Conservation (phyloP, 2,329 filamentous ascomycete species). For the Cytospora paraplurivora region DNA sequence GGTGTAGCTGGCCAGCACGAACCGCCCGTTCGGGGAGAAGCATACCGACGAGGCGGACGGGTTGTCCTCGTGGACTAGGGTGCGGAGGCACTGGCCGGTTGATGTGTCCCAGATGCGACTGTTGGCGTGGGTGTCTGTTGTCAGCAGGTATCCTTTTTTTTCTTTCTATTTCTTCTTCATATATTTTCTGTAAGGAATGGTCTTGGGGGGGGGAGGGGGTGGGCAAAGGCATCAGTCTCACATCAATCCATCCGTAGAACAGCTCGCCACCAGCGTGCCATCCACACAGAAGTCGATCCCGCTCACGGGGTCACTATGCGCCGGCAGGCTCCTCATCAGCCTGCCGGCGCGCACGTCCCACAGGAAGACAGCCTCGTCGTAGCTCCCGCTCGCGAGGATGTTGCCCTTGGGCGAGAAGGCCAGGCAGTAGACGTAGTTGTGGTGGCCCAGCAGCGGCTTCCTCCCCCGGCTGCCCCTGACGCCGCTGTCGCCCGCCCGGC, state of each 20-base stretch:
- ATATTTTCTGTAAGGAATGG: too few relatives aligned
- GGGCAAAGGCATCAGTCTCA: constrained; percentile 42
- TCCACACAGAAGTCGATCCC: constrained; percentile 93
- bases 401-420: constrained; percentile 98
- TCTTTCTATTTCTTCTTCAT: too few relatives aligned
- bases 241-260: constrained; percentile 89
- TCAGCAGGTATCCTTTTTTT: too few relatives aligned
- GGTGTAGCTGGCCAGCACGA: constrained; percentile 86
- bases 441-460: constrained; percentile 75
- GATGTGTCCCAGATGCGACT: constrained; percentile 93
- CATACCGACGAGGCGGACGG: constrained; percentile 84
- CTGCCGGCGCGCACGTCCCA: constrained; percentile 92
- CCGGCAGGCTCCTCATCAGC: constrained; percentile 87
- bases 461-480: constrained; percentile 39
- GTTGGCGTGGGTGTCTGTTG: background rate
- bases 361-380: constrained; percentile 94
- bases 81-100: constrained; percentile 92
- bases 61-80: constrained; percentile 95
- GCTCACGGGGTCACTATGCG: constrained; percentile 91
- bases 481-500: constrained; percentile 21
- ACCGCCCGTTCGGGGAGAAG: constrained; percentile 93
- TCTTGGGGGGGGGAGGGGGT: constrained; percentile 24
- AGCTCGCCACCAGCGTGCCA: constrained; percentile 88
- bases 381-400: constrained; percentile 91
- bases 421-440: constrained; percentile 93